phyloP scores from a whole-genome alignment of 2,329 filamentous ascomycete genomes.

The Ceratocystis lukuohia region DNA sequence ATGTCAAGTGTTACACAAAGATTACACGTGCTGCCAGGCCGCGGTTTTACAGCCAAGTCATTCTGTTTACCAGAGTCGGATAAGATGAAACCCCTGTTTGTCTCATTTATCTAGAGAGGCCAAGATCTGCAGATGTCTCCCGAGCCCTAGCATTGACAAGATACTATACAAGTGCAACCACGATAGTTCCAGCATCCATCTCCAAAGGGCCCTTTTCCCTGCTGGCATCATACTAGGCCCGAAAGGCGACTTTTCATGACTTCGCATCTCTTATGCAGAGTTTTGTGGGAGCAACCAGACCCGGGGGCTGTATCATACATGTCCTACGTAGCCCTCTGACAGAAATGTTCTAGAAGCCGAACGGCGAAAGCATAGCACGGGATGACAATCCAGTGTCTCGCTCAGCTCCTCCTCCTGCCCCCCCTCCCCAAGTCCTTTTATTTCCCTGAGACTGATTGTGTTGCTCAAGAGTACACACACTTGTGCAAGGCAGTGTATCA shows the following conservation, averaged over 20 bases:
- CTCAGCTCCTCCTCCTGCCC: neutral
- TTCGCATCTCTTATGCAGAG: neutral
- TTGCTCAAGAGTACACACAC: neutral
- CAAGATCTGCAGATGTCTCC: neutral
- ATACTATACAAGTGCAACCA: neutral
- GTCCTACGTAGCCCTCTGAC: neutral
- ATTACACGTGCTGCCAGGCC: no score
- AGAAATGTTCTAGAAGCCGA: conserved; percentile 1
- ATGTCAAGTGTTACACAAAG: no score
- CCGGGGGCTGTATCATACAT: neutral
- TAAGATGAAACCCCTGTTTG: neutral
- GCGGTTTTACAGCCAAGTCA: neutral
- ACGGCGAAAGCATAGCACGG: neutral
- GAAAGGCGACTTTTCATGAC: neutral
- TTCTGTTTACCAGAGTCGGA: neutral
- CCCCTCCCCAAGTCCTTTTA: neutral
- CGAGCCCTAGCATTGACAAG: neutral
- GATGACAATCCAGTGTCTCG: neutral
- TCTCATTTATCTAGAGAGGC: neutral
- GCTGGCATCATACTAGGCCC: neutral
- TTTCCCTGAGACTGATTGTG: neutral
- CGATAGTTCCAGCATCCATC: neutral
- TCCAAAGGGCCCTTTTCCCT: neutral
- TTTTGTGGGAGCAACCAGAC: neutral
- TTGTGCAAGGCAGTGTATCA: neutral